Evolutionary conservation across 2,329 filamentous ascomycete species (phyloP).

Genomic region (Zasmidium angulare): DNA sequence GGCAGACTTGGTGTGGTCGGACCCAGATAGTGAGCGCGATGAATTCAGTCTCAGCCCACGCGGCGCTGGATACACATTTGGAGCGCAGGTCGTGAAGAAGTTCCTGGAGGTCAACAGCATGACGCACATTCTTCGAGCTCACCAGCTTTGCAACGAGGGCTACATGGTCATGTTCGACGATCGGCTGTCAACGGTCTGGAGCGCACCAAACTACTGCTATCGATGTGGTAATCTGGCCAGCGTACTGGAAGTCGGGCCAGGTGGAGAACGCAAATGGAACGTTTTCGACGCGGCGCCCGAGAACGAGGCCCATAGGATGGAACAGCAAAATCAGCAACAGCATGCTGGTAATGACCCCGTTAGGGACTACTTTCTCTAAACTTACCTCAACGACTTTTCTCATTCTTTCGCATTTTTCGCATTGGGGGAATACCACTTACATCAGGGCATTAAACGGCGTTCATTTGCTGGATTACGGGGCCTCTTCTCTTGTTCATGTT

Average conservation of each 20-base stretch:
- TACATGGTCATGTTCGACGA: slow-evolving; percentile 98
- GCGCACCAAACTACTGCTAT: slow-evolving; percentile 74
- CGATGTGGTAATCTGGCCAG: slow-evolving; percentile 93
- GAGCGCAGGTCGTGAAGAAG: slow-evolving; percentile 96
- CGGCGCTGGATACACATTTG: slow-evolving; percentile 95
- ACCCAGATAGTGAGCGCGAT: slow-evolving; percentile 94
- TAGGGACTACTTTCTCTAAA: slow-evolving; percentile 69
- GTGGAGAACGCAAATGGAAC: slow-evolving; percentile 92
- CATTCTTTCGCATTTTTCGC: slow-evolving; percentile 10
- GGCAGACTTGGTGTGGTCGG: slow-evolving; percentile 99
- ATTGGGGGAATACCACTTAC: slow-evolving; percentile 16
- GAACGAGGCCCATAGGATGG: slow-evolving; percentile 81
- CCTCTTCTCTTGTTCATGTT: background rate
- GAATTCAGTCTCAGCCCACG: slow-evolving; percentile 93
- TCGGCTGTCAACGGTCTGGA: slow-evolving; percentile 93
- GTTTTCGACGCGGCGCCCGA: slow-evolving; percentile 96
- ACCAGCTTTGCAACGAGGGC: slow-evolving; percentile 96
- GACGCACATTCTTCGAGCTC: slow-evolving; percentile 96
- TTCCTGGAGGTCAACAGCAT: slow-evolving; percentile 97
- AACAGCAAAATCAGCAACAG: slow-evolving; percentile 69
- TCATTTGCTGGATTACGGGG: background rate
- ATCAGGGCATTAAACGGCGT: slow-evolving; percentile 8
- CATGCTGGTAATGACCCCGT: slow-evolving; percentile 71
- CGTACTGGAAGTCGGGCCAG: slow-evolving; percentile 92
- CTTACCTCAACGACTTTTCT: slow-evolving; percentile 6